Evolutionary conservation across 2,329 filamentous ascomycete genomes (phyloP).

Genomic region (Fonsecaea nubica): DNA sequence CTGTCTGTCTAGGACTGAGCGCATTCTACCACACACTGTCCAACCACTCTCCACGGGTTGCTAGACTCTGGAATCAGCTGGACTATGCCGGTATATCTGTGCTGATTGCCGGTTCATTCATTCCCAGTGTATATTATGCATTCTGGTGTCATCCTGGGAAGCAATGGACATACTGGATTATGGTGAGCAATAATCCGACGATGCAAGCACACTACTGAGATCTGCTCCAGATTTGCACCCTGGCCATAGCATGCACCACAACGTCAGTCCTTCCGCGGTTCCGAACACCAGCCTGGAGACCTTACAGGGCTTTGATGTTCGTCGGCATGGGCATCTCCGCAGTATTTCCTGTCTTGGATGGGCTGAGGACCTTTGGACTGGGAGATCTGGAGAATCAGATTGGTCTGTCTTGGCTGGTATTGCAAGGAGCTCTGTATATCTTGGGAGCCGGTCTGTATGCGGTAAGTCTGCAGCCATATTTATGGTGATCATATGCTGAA

Average conservation of each 20-base stretch:
- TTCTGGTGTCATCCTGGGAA: constrained; percentile 73
- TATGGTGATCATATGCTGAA: constrained; percentile 28
- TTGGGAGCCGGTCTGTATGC: constrained; percentile 86
- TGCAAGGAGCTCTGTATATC: constrained; percentile 85
- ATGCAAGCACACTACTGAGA: constrained; percentile 14
- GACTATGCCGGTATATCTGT: constrained; percentile 95
- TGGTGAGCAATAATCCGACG: constrained; percentile 61
- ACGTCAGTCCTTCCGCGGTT: constrained; percentile 84
- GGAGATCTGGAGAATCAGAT: constrained; percentile 72
- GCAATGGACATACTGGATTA: constrained; percentile 74
- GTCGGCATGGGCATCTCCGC: constrained; percentile 84
- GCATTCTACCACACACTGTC: constrained; percentile 83
- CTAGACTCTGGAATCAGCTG: constrained; percentile 85
- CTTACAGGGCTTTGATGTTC: constrained; percentile 88
- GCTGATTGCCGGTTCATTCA: constrained; percentile 88
- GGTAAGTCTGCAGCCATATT: constrained; percentile 55
- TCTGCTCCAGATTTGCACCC: constrained; percentile 71
- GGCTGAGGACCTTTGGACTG: constrained; percentile 70
- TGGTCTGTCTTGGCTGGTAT: constrained; percentile 77
- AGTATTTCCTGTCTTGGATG: constrained; percentile 82
- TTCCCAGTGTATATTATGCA: constrained; percentile 86
- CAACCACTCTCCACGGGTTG: constrained; percentile 81
- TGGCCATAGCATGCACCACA: constrained; percentile 76
- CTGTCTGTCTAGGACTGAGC: constrained; percentile 77
- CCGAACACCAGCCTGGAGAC: constrained; percentile 80